Percentiles rank a stretch among this genome's conserved stretches.
These are phyloP conservation scores for Nidularia pulvinata DNA, from an alignment of 768 basidiomycete genomes.

Conservation along the genomic window DNA sequence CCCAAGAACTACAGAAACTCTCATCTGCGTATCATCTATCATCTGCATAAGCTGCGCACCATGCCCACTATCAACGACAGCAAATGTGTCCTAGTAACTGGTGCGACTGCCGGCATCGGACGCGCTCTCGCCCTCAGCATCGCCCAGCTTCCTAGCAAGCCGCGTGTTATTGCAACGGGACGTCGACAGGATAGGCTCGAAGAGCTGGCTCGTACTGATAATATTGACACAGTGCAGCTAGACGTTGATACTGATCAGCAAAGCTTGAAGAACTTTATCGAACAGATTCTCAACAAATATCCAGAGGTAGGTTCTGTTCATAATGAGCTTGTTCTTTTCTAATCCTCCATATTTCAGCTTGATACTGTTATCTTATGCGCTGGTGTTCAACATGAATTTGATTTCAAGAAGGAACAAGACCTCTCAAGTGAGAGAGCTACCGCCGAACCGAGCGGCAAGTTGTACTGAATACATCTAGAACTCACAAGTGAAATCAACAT, in stretches of 20 bases:
- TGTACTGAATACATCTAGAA: no score
- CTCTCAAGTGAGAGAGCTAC: conserved; percentile 29
- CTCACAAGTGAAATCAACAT: conserved; percentile 45
- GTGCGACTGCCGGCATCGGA: conserved; percentile 62
- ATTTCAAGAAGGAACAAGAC: conserved; percentile 43
- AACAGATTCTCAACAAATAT: conserved; percentile 37
- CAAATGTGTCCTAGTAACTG: conserved; percentile 52
- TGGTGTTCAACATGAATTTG: conserved; percentile 48
- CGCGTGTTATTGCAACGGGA: conserved; percentile 49
- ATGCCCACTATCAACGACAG: conserved; percentile 40
- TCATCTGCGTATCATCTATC: no score
- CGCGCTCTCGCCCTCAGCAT: conserved; percentile 52
- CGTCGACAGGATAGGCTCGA: conserved; percentile 53
- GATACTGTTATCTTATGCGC: conserved; percentile 55
- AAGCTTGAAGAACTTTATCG: conserved; percentile 36
- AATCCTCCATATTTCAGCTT: conserved; percentile 30
- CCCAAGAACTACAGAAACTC: no score
- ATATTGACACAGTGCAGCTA: conserved; percentile 38
- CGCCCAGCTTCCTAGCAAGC: conserved; percentile 42
- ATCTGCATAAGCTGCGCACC: no score
- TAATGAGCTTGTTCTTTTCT: not conserved
- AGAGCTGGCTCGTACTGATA: conserved; percentile 37
- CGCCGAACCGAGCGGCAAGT: no score
- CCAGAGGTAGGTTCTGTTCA: conserved; percentile 40
- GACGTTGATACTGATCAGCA: conserved; percentile 39